A percentile compares a stretch with the other conserved stretches of the same genome.
phyloP scores from a whole-genome alignment of 495 filamentous ascomycete species.

The Hypomontagnella monticulosa region DNA sequence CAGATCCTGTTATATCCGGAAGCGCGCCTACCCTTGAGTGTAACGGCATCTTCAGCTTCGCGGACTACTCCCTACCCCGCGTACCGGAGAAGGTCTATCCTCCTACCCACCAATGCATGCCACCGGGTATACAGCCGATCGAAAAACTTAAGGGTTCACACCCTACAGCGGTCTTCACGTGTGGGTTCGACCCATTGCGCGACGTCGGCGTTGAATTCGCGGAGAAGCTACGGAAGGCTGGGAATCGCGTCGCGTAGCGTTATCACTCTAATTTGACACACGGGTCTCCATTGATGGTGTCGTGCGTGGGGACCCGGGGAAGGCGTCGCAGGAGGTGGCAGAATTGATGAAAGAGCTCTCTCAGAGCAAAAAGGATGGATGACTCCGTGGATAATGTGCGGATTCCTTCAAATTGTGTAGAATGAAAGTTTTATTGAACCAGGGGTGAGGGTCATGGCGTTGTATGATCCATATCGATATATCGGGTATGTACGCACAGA shows the following conservation, averaged over 20 bases:
- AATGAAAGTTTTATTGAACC: too few species aligned
- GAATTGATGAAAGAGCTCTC: constrained; percentile 6
- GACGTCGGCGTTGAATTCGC: constrained; percentile 52
- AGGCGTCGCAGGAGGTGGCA: constrained; percentile 30
- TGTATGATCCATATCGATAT: too few species aligned
- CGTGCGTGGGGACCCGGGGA: constrained; percentile 47
- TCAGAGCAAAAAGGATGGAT: not conserved
- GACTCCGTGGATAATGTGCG: not conserved
- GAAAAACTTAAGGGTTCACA: constrained; percentile 31
- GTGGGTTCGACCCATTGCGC: constrained; percentile 51
- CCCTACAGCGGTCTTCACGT: constrained; percentile 47
- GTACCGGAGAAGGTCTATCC: constrained; percentile 18
- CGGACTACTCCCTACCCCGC: constrained; percentile 49
- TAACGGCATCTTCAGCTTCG: constrained; percentile 53
- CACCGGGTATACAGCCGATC: constrained; percentile 35
- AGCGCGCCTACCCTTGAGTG: constrained; percentile 49
- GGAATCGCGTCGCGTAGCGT: constrained; percentile 43
- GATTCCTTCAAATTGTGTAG: too few species aligned
- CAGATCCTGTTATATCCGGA: constrained; percentile 53
- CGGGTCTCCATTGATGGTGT: constrained; percentile 52
- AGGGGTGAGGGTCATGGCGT: too few species aligned
- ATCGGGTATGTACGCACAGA: too few species aligned
- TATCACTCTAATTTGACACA: constrained; percentile 46
- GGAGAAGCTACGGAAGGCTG: constrained; percentile 46
- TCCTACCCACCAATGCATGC: constrained; percentile 36